Evolutionary conservation across 75 land plant species (phyloP), one percentile per base, ranked within the genome.

Genomic region (Cunninghamia lanceolata): DNA sequence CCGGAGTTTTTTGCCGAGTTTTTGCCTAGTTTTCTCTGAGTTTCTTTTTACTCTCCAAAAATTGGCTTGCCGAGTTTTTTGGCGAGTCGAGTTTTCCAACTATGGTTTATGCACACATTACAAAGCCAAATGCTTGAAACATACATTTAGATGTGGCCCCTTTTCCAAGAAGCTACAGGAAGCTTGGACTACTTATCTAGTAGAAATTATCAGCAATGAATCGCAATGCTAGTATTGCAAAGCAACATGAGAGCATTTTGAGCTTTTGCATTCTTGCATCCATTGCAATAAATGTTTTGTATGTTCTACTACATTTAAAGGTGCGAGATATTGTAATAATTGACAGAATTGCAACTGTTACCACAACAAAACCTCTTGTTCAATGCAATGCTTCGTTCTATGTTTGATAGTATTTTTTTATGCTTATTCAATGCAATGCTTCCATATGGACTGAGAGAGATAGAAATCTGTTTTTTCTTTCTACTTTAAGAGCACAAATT

Each of bases 111-210:
- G 79, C 42, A 56, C 25, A 17, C 21, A 38, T 38, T 76, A 38
- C 79, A 76, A 36, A 76, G 79, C 39, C 21, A 76, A 76, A 38
- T 38, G 79, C 42, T 76, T 76, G 79, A 76, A 76, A 76, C 9
- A 76, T 76, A 19, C 4, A 15, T 19, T 56, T 19, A 19, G 63
- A 56, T 56, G 63, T 19, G 63, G 63, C 63, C 25, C 63, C 25
- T 19, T 56, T 56, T 56, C 63, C 19, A 56, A 56, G 5, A 0
- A 56, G 25, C 63, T 19, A 56, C 25, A 56, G 25, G 25, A 19
- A 56, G 25, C 25, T 56, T 56, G 63, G 59, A 54, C 19, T 56
- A 5, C 63, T 19, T 25, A 56, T 21, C 4, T 56, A 56, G 63
- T 19, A 56, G 0, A 4, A 56, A 56, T 19, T 56, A 56, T 56